Conservation (phyloP, 1,139 yeast genomes). For the Hansenula sp. region DNA sequence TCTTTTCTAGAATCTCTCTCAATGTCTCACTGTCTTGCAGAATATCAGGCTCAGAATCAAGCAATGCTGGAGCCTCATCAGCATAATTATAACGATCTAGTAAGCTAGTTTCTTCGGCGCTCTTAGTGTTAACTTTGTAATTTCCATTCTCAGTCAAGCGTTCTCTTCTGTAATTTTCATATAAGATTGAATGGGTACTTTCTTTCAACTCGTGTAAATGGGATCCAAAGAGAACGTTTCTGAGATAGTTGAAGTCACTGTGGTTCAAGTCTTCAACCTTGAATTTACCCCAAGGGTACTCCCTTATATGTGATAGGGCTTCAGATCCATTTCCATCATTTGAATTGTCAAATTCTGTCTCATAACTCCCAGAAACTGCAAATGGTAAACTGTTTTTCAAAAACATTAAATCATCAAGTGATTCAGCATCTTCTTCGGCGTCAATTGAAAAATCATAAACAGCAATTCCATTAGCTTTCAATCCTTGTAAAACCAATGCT, state of each 20-base stretch:
- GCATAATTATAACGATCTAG: conserved; percentile 1
- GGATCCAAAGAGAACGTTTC: conserved; percentile 68
- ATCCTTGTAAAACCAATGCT: conserved; percentile 38
- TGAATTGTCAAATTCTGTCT: conserved; percentile 20
- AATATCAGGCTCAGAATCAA: background rate
- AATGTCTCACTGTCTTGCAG: conserved; percentile 9
- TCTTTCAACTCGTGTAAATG: conserved; percentile 75
- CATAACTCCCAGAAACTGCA: conserved; percentile 42
- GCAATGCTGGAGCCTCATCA: background rate
- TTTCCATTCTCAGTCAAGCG: conserved; percentile 34
- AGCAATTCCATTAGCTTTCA: conserved; percentile 39
- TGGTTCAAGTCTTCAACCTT: conserved; percentile 48
- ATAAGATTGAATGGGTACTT: conserved; percentile 59
- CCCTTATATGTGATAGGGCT: conserved; percentile 33
- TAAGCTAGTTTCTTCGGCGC: conserved; percentile 4
- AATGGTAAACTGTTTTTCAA: conserved; percentile 42
- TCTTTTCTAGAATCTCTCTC: conserved; percentile 17
- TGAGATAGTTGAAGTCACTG: conserved; percentile 62
- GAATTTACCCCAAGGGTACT: conserved; percentile 42
- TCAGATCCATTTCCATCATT: too few species aligned
- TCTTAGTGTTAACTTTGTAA: background rate
- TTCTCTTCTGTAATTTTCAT: conserved; percentile 71
- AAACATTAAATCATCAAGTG: conserved; percentile 10
- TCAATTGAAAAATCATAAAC: conserved; percentile 42
- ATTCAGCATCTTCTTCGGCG: conserved; percentile 26